A percentile compares a stretch with the other conserved stretches of the same genome.
Evolutionary conservation across 345 rosid species (phyloP).

Genomic region (Citrus unshiu): DNA sequence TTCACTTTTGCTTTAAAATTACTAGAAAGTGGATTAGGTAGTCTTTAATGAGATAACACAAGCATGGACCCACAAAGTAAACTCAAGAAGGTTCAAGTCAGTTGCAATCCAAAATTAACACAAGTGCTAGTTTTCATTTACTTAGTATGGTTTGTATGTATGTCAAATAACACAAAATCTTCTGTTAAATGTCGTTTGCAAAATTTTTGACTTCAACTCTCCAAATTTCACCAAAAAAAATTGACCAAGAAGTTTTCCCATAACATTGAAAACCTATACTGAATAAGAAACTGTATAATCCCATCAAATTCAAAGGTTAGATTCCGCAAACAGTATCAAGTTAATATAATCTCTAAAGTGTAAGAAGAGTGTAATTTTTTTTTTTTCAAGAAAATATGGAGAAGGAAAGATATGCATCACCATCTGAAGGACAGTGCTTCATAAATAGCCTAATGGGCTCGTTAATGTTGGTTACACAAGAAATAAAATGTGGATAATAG

Average conservation of each 20-base stretch:
- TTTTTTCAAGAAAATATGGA: not conserved
- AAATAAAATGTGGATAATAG: not conserved
- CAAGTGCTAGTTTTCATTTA: not conserved
- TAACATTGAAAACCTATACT: not conserved
- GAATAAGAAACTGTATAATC: not conserved
- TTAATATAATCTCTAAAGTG: not conserved
- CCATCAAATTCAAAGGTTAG: not conserved
- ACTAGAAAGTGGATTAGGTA: not conserved
- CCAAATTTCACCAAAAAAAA: not conserved
- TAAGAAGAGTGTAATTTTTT: not conserved
- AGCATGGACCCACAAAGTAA: not conserved
- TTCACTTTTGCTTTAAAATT: not conserved
- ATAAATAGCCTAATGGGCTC: not conserved
- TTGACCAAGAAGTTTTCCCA: not conserved
- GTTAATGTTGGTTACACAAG: not conserved
- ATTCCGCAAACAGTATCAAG: not conserved
- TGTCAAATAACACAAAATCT: not conserved
- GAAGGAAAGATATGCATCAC: not conserved
- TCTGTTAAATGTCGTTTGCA: not conserved
- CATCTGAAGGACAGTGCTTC: not conserved
- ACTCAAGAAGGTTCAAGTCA: not conserved
- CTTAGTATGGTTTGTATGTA: not conserved
- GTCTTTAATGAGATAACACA: not conserved
- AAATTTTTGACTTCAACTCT: not conserved
- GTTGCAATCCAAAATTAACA: not conserved